Conservation (phyloP, 129 eudicot species). For the Rutidosis leptorrhynchoides region DNA sequence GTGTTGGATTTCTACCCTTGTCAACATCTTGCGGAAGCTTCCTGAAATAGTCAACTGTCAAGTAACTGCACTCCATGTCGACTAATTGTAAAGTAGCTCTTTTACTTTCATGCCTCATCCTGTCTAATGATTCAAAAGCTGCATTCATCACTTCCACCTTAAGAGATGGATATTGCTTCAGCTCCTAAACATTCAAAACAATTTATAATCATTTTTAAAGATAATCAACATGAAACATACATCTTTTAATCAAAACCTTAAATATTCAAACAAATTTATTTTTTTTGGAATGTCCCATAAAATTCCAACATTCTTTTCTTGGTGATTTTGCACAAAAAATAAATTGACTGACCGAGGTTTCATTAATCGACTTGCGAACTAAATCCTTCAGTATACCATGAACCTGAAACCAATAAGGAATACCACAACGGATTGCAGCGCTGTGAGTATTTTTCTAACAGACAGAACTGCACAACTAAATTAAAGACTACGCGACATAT, state of each 20-base stretch:
- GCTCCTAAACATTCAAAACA: conserved; percentile 54
- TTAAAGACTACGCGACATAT: not conserved
- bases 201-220: not conserved
- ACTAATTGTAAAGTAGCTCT: conserved; percentile 87
- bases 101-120: conserved; percentile 87
- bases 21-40: conserved; percentile 96
- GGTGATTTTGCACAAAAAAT: not conserved
- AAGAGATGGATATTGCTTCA: conserved; percentile 88
- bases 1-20: conserved; percentile 98
- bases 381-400: conserved; percentile 83
- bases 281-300: not conserved
- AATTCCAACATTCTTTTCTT: not conserved
- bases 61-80: conserved; percentile 90
- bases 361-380: conserved; percentile 77
- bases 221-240: not conserved
- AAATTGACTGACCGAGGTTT: conserved; percentile 61
- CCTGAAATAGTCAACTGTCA: conserved; percentile 90
- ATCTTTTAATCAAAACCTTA: not conserved
- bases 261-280: not conserved
- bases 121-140: conserved; percentile 76
- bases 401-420: conserved; percentile 49
- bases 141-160: conserved; percentile 79
- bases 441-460: not conserved
- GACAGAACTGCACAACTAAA: not conserved
- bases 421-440: not conserved